phyloP scores from a whole-genome alignment of 495 filamentous ascomycete genomes.

The Talaromyces ruber region DNA sequence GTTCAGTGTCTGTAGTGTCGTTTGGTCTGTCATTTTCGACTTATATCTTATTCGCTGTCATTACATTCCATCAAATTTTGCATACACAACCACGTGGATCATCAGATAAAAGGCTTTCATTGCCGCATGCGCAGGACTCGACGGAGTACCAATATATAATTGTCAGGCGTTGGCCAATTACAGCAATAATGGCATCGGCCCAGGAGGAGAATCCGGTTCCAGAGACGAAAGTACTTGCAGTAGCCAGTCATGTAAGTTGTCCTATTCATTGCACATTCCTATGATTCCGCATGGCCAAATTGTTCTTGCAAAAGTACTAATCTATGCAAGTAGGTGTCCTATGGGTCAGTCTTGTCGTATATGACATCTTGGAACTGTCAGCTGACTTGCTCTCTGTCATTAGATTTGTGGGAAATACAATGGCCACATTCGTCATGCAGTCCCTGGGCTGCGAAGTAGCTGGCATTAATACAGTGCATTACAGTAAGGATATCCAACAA shows the following conservation, averaged over 20 bases:
- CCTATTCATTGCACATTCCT: conserved; percentile 7
- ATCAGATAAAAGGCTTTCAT: neutral
- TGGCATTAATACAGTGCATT: conserved; percentile 90
- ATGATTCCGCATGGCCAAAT: conserved; percentile 4
- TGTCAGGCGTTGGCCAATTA: neutral
- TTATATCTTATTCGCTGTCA: neutral
- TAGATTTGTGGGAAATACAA: conserved; percentile 95
- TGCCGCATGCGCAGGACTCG: neutral
- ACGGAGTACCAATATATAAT: neutral
- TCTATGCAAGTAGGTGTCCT: conserved; percentile 9
- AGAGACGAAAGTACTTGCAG: conserved; percentile 80
- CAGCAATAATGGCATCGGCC: conserved; percentile 13
- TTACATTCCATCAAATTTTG: neutral
- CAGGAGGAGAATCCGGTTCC: conserved; percentile 42
- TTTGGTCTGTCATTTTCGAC: neutral
- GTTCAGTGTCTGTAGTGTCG: neutral
- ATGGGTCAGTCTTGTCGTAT: neutral
- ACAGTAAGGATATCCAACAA: conserved; percentile 48
- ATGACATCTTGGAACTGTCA: neutral
- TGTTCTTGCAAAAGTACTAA: conserved; percentile 10
- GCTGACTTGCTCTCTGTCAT: neutral
- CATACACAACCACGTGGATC: neutral
- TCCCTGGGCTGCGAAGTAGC: conserved; percentile 87
- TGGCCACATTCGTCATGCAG: conserved; percentile 89
- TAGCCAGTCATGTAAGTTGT: conserved; percentile 90